Evolutionary conservation across 2,329 filamentous ascomycete genomes (phyloP), one percentile per base, ranked within the genome.

Genomic region (Scortechinia acanthostroma): DNA sequence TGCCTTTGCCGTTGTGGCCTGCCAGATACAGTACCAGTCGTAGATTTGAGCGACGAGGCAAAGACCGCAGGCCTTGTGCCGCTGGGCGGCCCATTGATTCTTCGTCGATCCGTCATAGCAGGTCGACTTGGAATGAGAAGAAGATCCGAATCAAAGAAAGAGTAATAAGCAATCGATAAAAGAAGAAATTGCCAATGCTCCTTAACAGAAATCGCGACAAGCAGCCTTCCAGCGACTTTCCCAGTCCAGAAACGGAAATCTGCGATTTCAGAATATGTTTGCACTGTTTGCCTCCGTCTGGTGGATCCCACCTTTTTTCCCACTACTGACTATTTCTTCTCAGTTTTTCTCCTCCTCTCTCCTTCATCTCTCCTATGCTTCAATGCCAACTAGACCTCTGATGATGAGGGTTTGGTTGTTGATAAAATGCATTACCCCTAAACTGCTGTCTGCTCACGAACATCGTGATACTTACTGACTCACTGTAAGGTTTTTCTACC

Each of bases 331-430:
- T n/a, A n/a, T n/a, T n/a, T n/a, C n/a, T n/a, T n/a, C n/a, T n/a
- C n/a, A n/a, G n/a, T 40, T 40, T 40, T 40, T 40, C 35, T 40
- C 20, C 17, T 10, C 35, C 20, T 40, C 35, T 13, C 35, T 40
- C 17, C 6, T 40, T 40, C 10, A 40, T 19, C 20, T 40, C 17
- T 40, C 35, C 20, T 40, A 13, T 40, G 14, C 20, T 17, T 19
- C 17, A 10, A 13, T 30, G 25, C n/a, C 25, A 30, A 30, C n/a
- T 10, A 10, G 10, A 10, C 25, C n/a, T 30, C 25, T 30, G 10
- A 30, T 30, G 25, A 30, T 30, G 25, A 30, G 25, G 25, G n/a
- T 10, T 30, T 30, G 10, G 25, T n/a, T 30, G n/a, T 30, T 30
- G n/a, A n/a, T n/a, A n/a, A n/a, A n/a, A n/a, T n/a, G n/a, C n/a